phyloP scores from a whole-genome alignment of 805 yeast species.

The Komagataella pastoris region DNA sequence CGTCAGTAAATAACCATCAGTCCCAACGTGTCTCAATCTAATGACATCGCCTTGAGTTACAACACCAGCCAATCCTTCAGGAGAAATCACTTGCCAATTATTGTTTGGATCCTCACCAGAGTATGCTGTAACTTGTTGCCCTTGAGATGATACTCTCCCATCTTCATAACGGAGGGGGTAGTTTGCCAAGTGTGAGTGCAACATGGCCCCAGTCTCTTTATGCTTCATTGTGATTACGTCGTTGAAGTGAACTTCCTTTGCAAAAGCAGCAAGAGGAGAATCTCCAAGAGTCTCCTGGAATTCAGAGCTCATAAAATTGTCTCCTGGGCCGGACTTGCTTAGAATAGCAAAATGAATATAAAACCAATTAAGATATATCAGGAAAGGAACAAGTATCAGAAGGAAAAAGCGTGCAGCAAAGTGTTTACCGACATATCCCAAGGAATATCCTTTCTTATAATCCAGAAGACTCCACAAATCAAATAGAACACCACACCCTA shows the following conservation, averaged over 20 bases:
- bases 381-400: slow-evolving; percentile 68
- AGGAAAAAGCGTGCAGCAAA: slow-evolving; percentile 59
- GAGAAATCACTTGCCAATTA: slow-evolving; percentile 80
- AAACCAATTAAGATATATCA: slow-evolving; percentile 80
- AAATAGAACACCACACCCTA: slow-evolving; percentile 74
- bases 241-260: slow-evolving; percentile 60
- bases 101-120: slow-evolving; percentile 49
- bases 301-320: slow-evolving; percentile 84
- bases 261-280: slow-evolving; percentile 56
- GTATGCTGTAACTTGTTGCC: slow-evolving; percentile 83
- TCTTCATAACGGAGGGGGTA: slow-evolving; percentile 94
- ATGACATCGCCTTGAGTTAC: slow-evolving; percentile 62
- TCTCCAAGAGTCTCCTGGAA: slow-evolving; percentile 90
- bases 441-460: slow-evolving; percentile 46
- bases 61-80: slow-evolving; percentile 23
- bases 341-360: slow-evolving; percentile 79
- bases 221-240: slow-evolving; percentile 73
- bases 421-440: slow-evolving; percentile 49
- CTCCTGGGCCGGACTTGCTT: slow-evolving; percentile 89
- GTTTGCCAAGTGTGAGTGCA: slow-evolving; percentile 67
- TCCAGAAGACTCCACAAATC: slow-evolving; percentile 88
- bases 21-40: slow-evolving; percentile 69
- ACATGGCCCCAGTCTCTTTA: slow-evolving; percentile 60
- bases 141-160: slow-evolving; percentile 87
- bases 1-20: slow-evolving; percentile 69